Base-by-base conservation (phyloP, 495 filamentous ascomycete genomes). In the Trichocladium antarcticum region DNA sequence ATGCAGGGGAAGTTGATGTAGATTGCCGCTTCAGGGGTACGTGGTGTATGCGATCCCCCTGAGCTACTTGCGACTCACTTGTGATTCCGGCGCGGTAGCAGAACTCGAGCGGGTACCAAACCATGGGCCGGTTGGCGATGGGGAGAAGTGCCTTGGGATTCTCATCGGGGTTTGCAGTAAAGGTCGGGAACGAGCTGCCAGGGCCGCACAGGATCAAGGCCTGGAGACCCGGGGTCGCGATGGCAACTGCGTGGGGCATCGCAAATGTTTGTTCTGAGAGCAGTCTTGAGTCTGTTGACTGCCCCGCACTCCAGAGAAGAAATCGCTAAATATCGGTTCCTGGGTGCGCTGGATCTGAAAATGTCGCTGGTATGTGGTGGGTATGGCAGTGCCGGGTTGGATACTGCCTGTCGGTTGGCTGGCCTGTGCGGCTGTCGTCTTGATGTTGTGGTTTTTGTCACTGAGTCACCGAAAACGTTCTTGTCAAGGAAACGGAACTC, bases 41-140 rank as follows among this genome's bases (percentile, higher is more conserved):
- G 8, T 27, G 24, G 10, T n/a, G 39, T 19, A 17, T 22, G 36
- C 17, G 20, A 9, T 31, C 29, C 22, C n/a, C n/a, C 6, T 14
- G 16, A 15, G 0, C 10, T 28, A 17, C 27, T 29, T 45, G 41
- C 31, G 17, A 63, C 70, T 62, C 67, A 89, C 86, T 78, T 57
- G 82, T 84, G 50, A 95, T 80, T 50, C 87, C 89, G 62, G 83
- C 83, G 15, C 87, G 74, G 62, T 89, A 84, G 59, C 88, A 94
- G 69, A 85, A 96, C 51, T 95, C 87, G 38, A 98, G 72, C 0
- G 87, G 81, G 65, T 95, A 97, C 79, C 83, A 95, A 29, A 98
- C 77, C 92, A 97, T 95, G 0, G 90, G 90, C 47, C 89, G 74
- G 66, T 97, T 97, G 47, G 90, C 92, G 44, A 97, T 84, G 7